Evolutionary conservation across 2,329 filamentous ascomycete genomes (phyloP).

Genomic region (Claviceps maximensis): DNA sequence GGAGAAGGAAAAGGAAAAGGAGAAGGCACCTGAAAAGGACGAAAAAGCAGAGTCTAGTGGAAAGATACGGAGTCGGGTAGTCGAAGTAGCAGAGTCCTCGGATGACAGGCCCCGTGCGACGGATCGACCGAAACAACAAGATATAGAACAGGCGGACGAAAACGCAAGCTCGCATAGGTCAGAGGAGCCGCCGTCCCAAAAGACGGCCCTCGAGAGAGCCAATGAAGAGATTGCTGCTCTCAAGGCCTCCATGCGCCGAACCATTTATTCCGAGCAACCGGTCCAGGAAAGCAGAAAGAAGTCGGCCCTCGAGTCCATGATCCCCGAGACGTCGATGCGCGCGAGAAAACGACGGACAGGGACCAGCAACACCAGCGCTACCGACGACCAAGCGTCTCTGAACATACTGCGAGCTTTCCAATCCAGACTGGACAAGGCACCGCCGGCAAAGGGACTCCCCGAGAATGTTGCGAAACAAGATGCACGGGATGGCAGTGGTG

Average conservation of each 20-base stretch:
- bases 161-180: constrained; percentile 13
- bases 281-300: constrained; percentile 44
- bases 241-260: constrained; percentile 70
- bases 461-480: constrained; percentile 25
- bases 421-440: constrained; percentile 52
- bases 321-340: constrained; percentile 55
- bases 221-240: constrained; percentile 71
- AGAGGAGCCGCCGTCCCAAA: constrained; percentile 20
- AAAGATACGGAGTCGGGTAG: background rate
- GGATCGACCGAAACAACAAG: background rate
- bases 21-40: constrained; percentile 18
- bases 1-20: constrained; percentile 5
- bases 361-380: constrained; percentile 34
- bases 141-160: constrained; percentile 10
- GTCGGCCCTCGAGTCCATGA: constrained; percentile 58
- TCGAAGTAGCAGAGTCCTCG: background rate
- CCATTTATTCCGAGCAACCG: constrained; percentile 31
- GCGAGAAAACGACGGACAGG: constrained; percentile 58
- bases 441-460: constrained; percentile 26
- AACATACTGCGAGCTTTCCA: constrained; percentile 69
- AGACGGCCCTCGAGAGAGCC: constrained; percentile 50
- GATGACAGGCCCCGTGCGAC: background rate
- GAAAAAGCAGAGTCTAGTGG: constrained; percentile 16
- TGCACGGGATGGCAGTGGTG: constrained; percentile 10
- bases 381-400: constrained; percentile 51